phyloP scores from a whole-genome alignment of 2,329 filamentous ascomycete genomes.

The Colletotrichum sp. region DNA sequence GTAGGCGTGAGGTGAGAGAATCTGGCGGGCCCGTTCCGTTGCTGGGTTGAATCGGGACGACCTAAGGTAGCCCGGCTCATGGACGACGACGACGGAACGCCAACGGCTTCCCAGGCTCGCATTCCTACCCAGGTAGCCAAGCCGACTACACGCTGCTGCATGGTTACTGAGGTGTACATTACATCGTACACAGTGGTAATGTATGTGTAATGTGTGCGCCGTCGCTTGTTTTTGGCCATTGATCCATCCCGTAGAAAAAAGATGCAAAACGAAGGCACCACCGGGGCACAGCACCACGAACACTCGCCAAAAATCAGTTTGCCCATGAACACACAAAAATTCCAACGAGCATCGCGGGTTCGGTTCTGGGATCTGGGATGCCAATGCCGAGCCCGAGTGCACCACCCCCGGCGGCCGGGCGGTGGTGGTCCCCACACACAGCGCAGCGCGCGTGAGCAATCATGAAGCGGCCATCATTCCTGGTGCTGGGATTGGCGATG shows the following conservation, averaged over 20 bases:
- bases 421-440: neutral
- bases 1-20: neutral
- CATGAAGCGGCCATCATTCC: conserved; percentile 11
- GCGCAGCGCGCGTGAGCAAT: conserved; percentile 11
- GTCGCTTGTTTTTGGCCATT: neutral
- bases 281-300: neutral
- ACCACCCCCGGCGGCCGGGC: neutral
- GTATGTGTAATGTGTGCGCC: neutral
- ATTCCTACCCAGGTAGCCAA: neutral
- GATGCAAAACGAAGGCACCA: neutral
- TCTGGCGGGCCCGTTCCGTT: conserved; percentile 2
- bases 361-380: neutral
- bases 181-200: neutral
- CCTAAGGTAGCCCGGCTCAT: neutral
- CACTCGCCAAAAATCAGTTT: neutral
- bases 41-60: neutral
- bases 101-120: neutral
- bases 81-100: neutral
- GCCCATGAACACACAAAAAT: neutral
- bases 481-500: neutral
- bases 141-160: neutral
- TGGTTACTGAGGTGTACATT: neutral
- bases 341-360: neutral
- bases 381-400: conserved; percentile 8
- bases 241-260: neutral